Evolutionary conservation across 768 basidiomycete species (phyloP).

Genomic region (Suillus decipiens): DNA sequence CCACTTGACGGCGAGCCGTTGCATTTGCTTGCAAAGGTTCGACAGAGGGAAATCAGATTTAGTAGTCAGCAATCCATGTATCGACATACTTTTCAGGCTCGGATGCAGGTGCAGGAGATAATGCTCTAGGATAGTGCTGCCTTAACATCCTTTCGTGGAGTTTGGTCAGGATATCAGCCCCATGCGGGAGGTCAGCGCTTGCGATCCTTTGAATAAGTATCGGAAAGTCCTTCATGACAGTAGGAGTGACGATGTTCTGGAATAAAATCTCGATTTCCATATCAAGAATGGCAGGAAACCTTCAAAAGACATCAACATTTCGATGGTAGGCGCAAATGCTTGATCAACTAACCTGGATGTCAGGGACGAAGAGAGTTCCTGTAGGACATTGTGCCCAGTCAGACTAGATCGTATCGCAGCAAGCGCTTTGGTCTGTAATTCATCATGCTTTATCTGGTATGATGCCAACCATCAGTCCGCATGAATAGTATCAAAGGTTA

Average conservation of each 20-base stretch:
- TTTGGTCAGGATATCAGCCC: conserved; percentile 13
- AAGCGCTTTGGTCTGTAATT: conserved; percentile 23
- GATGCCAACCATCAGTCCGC: too few species aligned
- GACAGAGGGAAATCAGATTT: neutral
- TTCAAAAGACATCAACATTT: neutral
- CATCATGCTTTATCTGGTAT: conserved; percentile 21
- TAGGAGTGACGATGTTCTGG: conserved; percentile 9
- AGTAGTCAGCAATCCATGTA: neutral
- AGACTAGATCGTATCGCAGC: conserved; percentile 19
- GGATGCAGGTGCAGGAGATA: too few species aligned
- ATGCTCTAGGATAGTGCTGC: conserved; percentile 7
- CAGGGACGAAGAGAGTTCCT: conserved; percentile 28
- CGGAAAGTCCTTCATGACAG: conserved; percentile 8
- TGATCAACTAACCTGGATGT: conserved; percentile 24
- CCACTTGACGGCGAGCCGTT: neutral
- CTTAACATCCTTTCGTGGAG: conserved; percentile 11
- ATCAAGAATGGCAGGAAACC: conserved; percentile 12
- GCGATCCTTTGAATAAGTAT: conserved; percentile 11
- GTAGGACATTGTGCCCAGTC: conserved; percentile 24
- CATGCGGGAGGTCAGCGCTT: conserved; percentile 14
- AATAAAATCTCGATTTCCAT: conserved; percentile 14
- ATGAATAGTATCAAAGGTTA: neutral
- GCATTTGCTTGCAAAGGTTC: neutral
- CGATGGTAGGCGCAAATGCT: too few species aligned
- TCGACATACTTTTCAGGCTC: neutral